phyloP scores from a whole-genome alignment of 345 rosid genomes.

The Capsella bursapastoris region DNA sequence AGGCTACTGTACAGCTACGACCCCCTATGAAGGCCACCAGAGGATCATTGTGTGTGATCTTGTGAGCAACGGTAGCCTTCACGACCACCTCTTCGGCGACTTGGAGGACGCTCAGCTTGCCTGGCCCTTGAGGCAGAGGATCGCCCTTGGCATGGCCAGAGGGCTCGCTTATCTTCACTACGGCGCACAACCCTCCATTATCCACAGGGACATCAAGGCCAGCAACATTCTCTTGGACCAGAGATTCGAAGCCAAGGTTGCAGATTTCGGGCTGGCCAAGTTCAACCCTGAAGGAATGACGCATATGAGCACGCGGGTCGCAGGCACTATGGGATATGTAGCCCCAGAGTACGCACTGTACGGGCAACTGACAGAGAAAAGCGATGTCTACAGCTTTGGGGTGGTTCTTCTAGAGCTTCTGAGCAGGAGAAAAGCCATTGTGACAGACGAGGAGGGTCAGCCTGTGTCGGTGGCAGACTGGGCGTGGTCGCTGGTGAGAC shows the following conservation, averaged over 20 bases:
- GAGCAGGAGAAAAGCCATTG: constrained; percentile 80
- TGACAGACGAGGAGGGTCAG: constrained; percentile 55
- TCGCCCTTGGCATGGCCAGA: constrained; percentile 83
- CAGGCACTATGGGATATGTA: constrained; percentile 96
- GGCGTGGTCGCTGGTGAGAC: constrained; percentile 88
- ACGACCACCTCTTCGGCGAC: constrained; percentile 79
- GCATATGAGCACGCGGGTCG: constrained; percentile 90
- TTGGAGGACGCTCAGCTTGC: constrained; percentile 52
- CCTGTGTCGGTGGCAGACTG: constrained; percentile 78
- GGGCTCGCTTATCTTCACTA: constrained; percentile 87
- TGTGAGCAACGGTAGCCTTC: constrained; percentile 78
- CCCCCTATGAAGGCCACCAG: constrained; percentile 85
- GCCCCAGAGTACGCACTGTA: constrained; percentile 96
- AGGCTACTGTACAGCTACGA: constrained; percentile 88
- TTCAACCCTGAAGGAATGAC: constrained; percentile 80
- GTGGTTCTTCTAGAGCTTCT: constrained; percentile 89
- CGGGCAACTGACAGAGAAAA: constrained; percentile 84
- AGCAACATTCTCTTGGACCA: constrained; percentile 91
- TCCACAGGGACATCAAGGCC: constrained; percentile 89
- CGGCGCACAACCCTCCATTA: constrained; percentile 79
- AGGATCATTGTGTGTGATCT: constrained; percentile 91
- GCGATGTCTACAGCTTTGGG: constrained; percentile 93
- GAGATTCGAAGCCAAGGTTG: constrained; percentile 78
- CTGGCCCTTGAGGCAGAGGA: constrained; percentile 84
- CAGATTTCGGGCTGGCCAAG: constrained; percentile 91